Base-by-base conservation (phyloP, 1,139 yeast species). In the Suhomyces bolitotheri region DNA sequence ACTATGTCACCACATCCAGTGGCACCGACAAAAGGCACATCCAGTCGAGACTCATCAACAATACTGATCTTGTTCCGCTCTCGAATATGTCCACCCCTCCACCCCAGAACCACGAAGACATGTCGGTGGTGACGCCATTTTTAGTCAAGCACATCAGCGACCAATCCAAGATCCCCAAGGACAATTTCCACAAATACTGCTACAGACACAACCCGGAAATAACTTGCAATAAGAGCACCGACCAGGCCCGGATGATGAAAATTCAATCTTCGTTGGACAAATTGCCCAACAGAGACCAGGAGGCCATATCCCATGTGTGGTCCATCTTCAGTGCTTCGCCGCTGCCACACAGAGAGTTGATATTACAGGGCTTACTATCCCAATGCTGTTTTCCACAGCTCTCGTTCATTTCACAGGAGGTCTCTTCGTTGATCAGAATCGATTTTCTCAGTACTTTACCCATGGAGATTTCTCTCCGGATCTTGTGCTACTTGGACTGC, bases 361-460 rank as follows among this genome's bases (percentile, higher is more conserved):
- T 92, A 4, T 62, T 92, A 34, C 86, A 85, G 54, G 97, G 97
- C 1, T 64, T 92, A 22, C 64, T 92, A 31, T 74, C 90, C 9
- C 96, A 88, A 56, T 88, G 97, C 59, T 92, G 98, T 52, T 90
- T 89, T 63, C 97, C 97, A 1, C 97, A 90, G 54, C 70, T 92
- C 15, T 86, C 96, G 10, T 80, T 80, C 43, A 78, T 90, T 6
- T 78, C 95, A 1, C 80, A 83, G 46, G 92, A 88, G 56, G 85
- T 92, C 16, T 76, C 82, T 27, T 74, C 79, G 33, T 68, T 92
- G 51, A 85, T 92, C 44, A 80, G 92, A 46, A 87, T 92, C 42
- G 98, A 92, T 62, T 90, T 89, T 54, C 78, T 92, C 29, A 71
- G 86, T 21, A 82, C 90, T 5, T 70, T 92, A 33, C 98, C 98